Conservation (phyloP, 2,329 filamentous ascomycete species). For the Immersiporthe knoxdaviesiana region DNA sequence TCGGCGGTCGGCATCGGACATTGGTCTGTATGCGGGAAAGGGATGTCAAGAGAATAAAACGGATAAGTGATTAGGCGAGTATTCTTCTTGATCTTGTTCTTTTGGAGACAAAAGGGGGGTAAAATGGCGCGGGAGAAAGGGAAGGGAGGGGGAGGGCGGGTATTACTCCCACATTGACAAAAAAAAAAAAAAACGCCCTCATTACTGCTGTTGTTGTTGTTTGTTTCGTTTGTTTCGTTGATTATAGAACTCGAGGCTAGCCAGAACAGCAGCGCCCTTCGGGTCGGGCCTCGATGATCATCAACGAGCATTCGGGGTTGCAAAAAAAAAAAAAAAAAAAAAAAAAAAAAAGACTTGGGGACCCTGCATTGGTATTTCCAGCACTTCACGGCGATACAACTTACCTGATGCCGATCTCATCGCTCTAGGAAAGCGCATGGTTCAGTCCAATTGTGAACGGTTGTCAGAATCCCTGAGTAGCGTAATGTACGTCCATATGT, state of each 20-base stretch:
- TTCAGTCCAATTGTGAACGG: neutral
- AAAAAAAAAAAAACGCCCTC: neutral
- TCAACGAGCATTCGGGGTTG: neutral
- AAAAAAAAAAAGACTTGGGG: neutral
- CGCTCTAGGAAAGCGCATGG: neutral
- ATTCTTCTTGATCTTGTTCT: neutral
- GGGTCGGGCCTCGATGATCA: neutral
- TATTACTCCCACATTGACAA: neutral
- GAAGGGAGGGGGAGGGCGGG: no score
- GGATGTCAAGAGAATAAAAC: neutral
- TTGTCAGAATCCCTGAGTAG: neutral
- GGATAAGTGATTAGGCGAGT: neutral
- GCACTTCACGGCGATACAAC: slow-evolving; percentile 1
- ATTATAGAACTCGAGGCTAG: neutral
- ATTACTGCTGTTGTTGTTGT: no score
- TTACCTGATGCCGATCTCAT: slow-evolving; percentile 15
- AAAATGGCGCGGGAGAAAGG: no score
- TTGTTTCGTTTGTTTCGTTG: no score
- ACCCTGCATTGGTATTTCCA: slow-evolving; percentile 6
- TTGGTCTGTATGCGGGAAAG: slow-evolving; percentile 8
- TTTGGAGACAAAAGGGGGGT: neutral
- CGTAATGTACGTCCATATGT: no score
- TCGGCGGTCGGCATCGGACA: slow-evolving; percentile 22
- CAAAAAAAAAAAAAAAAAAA: neutral
- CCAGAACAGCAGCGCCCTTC: neutral